These are phyloP conservation scores for Leccinum fuscescens DNA, from an alignment of 1,284 basidiomycete genomes.

Conservation along the genomic window DNA sequence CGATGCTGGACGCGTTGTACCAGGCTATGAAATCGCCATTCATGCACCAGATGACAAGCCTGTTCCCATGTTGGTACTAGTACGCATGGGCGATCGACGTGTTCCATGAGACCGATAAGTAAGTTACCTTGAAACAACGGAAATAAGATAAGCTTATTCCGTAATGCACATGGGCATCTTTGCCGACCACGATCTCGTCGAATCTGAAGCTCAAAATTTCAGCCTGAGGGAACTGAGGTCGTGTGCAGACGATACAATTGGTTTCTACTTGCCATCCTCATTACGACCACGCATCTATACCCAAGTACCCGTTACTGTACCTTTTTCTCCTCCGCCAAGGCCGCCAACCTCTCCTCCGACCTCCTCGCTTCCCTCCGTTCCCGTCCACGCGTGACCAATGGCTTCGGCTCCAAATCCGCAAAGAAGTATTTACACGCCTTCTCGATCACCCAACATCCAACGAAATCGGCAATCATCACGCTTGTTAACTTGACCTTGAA, in stretches of 20 bases:
- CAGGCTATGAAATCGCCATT: too few species aligned
- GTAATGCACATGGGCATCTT: neutral
- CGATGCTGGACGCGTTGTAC: neutral
- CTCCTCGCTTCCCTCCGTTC: constrained; percentile 61
- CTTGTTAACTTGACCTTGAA: constrained; percentile 79
- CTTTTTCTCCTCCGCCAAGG: constrained; percentile 24
- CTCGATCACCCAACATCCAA: constrained; percentile 86
- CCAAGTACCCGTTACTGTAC: constrained; percentile 14
- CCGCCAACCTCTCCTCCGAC: constrained; percentile 26
- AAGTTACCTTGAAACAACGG: neutral
- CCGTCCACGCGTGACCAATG: constrained; percentile 80
- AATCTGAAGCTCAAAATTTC: too few species aligned
- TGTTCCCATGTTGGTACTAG: too few species aligned
- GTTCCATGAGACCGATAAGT: neutral
- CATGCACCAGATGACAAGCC: too few species aligned
- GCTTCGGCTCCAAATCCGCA: constrained; percentile 84
- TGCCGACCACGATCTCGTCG: neutral
- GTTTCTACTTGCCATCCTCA: neutral
- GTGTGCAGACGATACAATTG: neutral
- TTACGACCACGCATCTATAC: neutral
- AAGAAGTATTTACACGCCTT: constrained; percentile 82
- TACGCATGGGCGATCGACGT: too few species aligned
- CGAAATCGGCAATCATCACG: constrained; percentile 88
- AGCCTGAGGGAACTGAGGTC: neutral
- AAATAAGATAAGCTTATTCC: neutral